phyloP scores from a whole-genome alignment of 2,329 filamentous ascomycete genomes.

The Monilinia fructigena region DNA sequence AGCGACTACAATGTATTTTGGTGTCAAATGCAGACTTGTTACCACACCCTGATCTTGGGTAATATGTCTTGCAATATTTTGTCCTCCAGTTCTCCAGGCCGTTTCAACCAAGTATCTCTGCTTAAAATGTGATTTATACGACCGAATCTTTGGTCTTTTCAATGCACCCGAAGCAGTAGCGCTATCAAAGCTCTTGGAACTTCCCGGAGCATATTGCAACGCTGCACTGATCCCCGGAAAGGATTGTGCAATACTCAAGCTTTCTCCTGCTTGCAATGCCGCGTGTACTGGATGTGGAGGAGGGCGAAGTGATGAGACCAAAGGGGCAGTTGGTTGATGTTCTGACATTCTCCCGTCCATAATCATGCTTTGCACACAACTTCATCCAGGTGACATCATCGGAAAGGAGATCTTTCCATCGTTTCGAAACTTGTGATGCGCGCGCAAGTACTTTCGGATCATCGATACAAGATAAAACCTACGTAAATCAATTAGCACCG shows the following conservation, averaged over 20 bases:
- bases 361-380: slow-evolving; percentile 93
- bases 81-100: slow-evolving; percentile 91
- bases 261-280: slow-evolving; percentile 23
- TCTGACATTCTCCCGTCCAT: slow-evolving; percentile 58
- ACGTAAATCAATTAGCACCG: slow-evolving; percentile 25
- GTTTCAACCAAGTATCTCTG: slow-evolving; percentile 96
- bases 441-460: slow-evolving; percentile 91
- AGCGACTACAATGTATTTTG: slow-evolving; percentile 96
- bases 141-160: slow-evolving; percentile 64
- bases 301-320: slow-evolving; percentile 32
- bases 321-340: slow-evolving; percentile 31
- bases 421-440: slow-evolving; percentile 90
- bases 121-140: slow-evolving; percentile 97
- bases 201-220: slow-evolving; percentile 40
- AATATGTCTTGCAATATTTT: slow-evolving; percentile 79
- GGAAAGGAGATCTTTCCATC: slow-evolving; percentile 89
- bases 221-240: slow-evolving; percentile 47
- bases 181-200: slow-evolving; percentile 56
- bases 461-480: slow-evolving; percentile 96
- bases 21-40: slow-evolving; percentile 88
- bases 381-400: slow-evolving; percentile 99
- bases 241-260: slow-evolving; percentile 40
- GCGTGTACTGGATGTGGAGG: slow-evolving; percentile 36
- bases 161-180: slow-evolving; percentile 43
- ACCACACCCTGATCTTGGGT: slow-evolving; percentile 96